phyloP scores from a whole-genome alignment of 2,329 filamentous ascomycete genomes.

The Colletotrichum aenigma region DNA sequence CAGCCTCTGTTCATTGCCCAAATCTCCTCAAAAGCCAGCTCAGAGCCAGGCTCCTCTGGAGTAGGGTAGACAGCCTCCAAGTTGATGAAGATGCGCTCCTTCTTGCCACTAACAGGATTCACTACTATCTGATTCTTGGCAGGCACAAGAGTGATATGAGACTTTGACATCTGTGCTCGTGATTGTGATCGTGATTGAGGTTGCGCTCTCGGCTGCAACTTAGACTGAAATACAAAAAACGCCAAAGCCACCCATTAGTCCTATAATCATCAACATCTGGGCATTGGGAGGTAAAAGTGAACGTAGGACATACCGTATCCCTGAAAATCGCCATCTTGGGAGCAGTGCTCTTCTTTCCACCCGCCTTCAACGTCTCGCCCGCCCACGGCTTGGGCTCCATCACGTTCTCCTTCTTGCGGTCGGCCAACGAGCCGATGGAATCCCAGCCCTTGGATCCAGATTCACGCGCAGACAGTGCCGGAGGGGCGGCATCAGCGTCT shows the following conservation, averaged over 20 bases:
- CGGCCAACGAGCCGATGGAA: conserved; percentile 82
- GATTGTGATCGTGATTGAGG: conserved; percentile 29
- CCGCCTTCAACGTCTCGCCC: conserved; percentile 87
- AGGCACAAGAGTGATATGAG: conserved; percentile 71
- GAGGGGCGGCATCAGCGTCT: conserved; percentile 69
- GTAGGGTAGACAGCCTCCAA: conserved; percentile 85
- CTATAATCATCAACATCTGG: conserved; percentile 88
- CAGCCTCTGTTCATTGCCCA: conserved; percentile 78
- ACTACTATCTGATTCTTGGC: conserved; percentile 77
- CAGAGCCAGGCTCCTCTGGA: conserved; percentile 70
- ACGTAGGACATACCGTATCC: conserved; percentile 79
- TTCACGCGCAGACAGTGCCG: conserved; percentile 57
- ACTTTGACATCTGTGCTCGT: conserved; percentile 63
- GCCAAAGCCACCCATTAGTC: conserved; percentile 77
- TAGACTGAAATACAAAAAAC: conserved; percentile 57
- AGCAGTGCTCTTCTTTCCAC: conserved; percentile 77
- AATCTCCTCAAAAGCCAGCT: conserved; percentile 91
- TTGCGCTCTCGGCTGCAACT: conserved; percentile 35
- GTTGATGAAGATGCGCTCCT: conserved; percentile 87
- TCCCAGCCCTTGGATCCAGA: conserved; percentile 81
- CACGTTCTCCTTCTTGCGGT: conserved; percentile 93
- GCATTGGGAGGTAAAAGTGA: conserved; percentile 40
- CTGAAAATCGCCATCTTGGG: conserved; percentile 93
- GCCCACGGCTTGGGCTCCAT: conserved; percentile 88
- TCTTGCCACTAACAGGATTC: conserved; percentile 82